These are phyloP conservation scores for Schizonepeta tenuifolia DNA, from an alignment of 257 asterid genomes.

Conservation along the genomic window DNA sequence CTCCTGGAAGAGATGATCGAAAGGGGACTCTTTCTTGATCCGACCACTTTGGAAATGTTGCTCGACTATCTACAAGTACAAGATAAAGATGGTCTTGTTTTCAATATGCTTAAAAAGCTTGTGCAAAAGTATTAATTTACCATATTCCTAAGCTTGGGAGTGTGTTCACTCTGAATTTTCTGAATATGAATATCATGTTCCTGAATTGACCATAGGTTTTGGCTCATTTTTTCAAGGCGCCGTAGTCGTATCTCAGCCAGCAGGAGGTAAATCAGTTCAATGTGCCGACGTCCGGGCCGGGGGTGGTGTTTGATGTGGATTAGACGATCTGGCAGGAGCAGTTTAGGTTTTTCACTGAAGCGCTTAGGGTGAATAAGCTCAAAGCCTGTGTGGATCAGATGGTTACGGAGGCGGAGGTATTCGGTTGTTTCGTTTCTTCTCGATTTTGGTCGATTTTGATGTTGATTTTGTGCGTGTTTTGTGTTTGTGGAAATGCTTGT, in stretches of 20 bases:
- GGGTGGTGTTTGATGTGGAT: conserved; percentile 95
- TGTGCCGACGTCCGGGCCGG: conserved; percentile 96
- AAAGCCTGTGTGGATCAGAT: conserved; percentile 85
- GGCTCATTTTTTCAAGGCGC: conserved; percentile 92
- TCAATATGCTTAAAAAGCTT: too few species aligned
- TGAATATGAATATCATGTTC: conserved; percentile 81
- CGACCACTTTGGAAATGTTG: too few species aligned
- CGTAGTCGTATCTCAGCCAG: conserved; percentile 93
- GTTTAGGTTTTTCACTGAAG: conserved; percentile 93
- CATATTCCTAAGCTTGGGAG: conserved; percentile 95
- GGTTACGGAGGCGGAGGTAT: conserved; percentile 90
- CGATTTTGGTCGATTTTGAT: neutral
- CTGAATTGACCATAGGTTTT: conserved; percentile 95
- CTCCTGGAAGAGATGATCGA: too few species aligned
- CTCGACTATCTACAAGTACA: too few species aligned
- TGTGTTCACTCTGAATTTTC: conserved; percentile 72
- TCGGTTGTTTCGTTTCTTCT: neutral
- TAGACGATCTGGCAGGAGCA: conserved; percentile 88
- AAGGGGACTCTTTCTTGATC: too few species aligned
- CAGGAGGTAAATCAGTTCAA: conserved; percentile 93
- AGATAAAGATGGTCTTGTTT: too few species aligned
- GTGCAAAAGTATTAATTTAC: too few species aligned
- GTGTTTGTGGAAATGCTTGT: conserved; percentile 10
- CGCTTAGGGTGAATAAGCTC: conserved; percentile 83
- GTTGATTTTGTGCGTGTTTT: neutral